Percentiles rank a stretch among this genome's conserved stretches.
Conservation (phyloP, 768 basidiomycete genomes). For the Suillus spraguei region DNA sequence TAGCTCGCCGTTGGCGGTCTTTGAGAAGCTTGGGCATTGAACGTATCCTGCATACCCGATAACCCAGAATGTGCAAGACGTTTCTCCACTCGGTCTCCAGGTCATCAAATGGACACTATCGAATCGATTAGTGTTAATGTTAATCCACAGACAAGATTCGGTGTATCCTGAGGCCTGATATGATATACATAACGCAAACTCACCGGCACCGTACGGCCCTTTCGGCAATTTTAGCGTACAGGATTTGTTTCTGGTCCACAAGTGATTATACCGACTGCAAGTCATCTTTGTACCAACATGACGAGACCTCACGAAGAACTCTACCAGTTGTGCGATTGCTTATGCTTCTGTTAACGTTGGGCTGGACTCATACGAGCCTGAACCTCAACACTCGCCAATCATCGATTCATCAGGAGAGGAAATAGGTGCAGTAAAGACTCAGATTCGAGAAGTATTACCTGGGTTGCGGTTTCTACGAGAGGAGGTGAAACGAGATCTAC, state of each 20-base stretch:
- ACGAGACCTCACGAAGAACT: constrained; percentile 11
- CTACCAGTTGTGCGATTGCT: constrained; percentile 9
- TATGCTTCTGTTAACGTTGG: constrained; percentile 27
- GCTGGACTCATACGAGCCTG: constrained; percentile 28
- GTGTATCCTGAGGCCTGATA: no score
- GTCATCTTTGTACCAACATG: background rate
- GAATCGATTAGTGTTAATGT: no score
- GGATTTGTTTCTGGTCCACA: background rate
- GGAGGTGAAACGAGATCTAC: constrained; percentile 46
- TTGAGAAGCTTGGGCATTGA: background rate
- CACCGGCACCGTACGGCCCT: no score
- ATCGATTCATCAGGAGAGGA: constrained; percentile 35
- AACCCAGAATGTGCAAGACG: background rate
- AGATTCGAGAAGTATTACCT: constrained; percentile 29
- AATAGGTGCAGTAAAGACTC: background rate
- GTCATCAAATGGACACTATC: no score
- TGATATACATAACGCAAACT: no score
- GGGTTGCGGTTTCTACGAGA: constrained; percentile 45
- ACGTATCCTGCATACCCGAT: background rate
- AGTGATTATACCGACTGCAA: background rate
- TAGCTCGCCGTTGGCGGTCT: background rate
- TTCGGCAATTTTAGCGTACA: no score
- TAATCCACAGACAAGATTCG: no score
- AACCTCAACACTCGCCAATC: constrained; percentile 32
- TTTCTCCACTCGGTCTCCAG: no score